Conservation (phyloP, 2,329 filamentous ascomycete genomes). For the Xylariaceae sp. region DNA sequence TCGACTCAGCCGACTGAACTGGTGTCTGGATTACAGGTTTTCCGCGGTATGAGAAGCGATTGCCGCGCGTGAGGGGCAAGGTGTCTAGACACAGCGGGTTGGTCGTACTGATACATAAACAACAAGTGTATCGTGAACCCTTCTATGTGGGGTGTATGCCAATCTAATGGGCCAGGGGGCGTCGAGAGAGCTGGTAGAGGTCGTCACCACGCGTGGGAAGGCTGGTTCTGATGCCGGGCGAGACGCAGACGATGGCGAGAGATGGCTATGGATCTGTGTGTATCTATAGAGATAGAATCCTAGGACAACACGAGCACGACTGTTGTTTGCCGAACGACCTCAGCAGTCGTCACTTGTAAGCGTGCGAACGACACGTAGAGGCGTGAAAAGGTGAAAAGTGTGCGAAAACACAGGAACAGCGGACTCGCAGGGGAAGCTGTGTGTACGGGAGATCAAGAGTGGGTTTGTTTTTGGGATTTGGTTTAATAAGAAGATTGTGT, state of each 20-base stretch:
- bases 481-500: constrained; percentile 14
- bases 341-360: background rate
- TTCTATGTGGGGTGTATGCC: constrained; percentile 29
- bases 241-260: background rate
- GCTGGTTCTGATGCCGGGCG: constrained; percentile 12
- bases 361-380: constrained; percentile 7
- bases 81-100: constrained; percentile 84
- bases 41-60: constrained; percentile 92
- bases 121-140: constrained; percentile 43
- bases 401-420: constrained; percentile 2
- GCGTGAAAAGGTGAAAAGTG: constrained; percentile 9
- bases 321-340: constrained; percentile 1
- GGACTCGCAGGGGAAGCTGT: constrained; percentile 7
- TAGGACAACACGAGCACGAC: constrained; percentile 5
- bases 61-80: constrained; percentile 86
- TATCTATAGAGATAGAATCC: background rate
- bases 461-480: constrained; percentile 2
- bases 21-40: constrained; percentile 84
- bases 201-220: constrained; percentile 14
- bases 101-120: constrained; percentile 99
- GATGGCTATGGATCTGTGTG: background rate
- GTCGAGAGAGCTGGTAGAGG: constrained; percentile 15
- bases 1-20: constrained; percentile 83
- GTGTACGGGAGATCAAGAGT: constrained; percentile 8
- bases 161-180: constrained; percentile 12